A percentile compares a stretch with the other conserved stretches of the same genome.
These are phyloP conservation scores for Neurospora sp. DNA, from an alignment of 495 filamentous ascomycete species.

Conservation along the genomic window DNA sequence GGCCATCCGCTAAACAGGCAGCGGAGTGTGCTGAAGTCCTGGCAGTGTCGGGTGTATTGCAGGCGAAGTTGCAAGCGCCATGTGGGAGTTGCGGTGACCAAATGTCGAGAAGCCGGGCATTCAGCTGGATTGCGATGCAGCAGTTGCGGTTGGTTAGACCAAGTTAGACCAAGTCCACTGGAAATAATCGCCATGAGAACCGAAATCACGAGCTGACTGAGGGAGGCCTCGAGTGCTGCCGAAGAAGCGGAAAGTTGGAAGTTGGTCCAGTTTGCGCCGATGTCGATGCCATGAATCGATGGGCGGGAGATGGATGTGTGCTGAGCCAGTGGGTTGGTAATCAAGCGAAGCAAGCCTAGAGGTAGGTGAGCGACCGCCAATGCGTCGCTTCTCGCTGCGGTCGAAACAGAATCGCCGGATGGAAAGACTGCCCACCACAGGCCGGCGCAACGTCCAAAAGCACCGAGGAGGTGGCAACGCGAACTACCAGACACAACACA, in stretches of 20 bases:
- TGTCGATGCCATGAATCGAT: neutral
- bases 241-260: neutral
- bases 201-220: neutral
- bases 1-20: neutral
- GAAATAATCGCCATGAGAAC: neutral
- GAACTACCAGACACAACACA: neutral
- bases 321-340: neutral
- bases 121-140: neutral
- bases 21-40: neutral
- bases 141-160: neutral
- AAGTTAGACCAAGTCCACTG: neutral
- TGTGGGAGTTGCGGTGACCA: neutral
- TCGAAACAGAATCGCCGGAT: neutral
- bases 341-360: neutral
- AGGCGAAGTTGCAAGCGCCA: neutral
- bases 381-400: neutral
- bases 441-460: neutral
- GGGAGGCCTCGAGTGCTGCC: neutral
- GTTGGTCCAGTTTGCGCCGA: neutral
- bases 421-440: neutral
- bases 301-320: neutral
- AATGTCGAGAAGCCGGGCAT: neutral
- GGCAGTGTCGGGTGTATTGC: neutral
- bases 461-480: neutral
- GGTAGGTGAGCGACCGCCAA: neutral